phyloP scores from a whole-genome alignment of 2,329 filamentous ascomycete genomes.

The Neoarthrinium moseri region DNA sequence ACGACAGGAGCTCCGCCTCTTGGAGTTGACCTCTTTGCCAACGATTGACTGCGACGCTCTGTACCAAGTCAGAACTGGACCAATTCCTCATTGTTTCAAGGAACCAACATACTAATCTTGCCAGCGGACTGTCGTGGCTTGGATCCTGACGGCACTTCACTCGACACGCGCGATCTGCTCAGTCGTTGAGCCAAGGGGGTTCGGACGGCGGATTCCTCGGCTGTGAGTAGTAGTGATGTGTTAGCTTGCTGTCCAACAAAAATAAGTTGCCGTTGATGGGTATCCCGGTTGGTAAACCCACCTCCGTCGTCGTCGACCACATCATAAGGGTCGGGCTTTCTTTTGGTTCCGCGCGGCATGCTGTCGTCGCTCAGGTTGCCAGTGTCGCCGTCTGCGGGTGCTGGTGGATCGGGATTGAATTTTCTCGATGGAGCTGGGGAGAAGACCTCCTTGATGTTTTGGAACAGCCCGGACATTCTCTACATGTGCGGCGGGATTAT shows the following conservation, averaged over 20 bases:
- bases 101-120: slow-evolving; percentile 16
- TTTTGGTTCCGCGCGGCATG: slow-evolving; percentile 18
- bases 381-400: no score
- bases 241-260: no score
- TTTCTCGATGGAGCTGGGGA: no score
- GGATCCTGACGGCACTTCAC: slow-evolving; percentile 18
- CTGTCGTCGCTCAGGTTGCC: no score
- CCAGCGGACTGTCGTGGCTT: slow-evolving; percentile 15
- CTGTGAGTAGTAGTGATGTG: no score
- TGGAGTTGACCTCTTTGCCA: slow-evolving; percentile 3
- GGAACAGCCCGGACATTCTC: no score
- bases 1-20: not conserved
- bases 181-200: slow-evolving; percentile 18
- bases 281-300: not conserved
- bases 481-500: no score
- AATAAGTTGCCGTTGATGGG: slow-evolving; percentile 11
- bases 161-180: slow-evolving; percentile 20
- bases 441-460: no score
- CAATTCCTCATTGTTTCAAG: not conserved
- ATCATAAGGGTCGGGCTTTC: slow-evolving; percentile 26
- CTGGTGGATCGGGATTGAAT: no score
- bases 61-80: not conserved
- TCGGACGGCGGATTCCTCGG: slow-evolving; percentile 13
- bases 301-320: slow-evolving; percentile 15
- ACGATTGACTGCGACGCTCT: slow-evolving; percentile 23